These are phyloP conservation scores for Hymenoscyphus salicellus DNA, from an alignment of 2,329 filamentous ascomycete genomes.

Conservation along the genomic window DNA sequence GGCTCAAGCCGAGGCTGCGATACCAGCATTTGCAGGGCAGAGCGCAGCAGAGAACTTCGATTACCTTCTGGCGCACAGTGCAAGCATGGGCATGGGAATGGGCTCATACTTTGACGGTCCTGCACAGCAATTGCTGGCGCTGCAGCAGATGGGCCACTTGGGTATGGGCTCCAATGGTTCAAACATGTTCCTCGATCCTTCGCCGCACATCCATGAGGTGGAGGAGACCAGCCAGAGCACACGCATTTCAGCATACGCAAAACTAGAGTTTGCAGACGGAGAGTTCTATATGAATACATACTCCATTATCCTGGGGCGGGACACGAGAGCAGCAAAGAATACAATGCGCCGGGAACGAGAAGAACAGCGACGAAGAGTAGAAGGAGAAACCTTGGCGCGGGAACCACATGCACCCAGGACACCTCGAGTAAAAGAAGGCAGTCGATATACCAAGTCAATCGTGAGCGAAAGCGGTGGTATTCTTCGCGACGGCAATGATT, in stretches of 20 bases:
- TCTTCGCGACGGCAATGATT: constrained; percentile 61
- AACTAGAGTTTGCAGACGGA: constrained; percentile 70
- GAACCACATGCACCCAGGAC: constrained; percentile 47
- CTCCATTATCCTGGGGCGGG: constrained; percentile 68
- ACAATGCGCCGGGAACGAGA: constrained; percentile 45
- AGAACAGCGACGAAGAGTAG: constrained; percentile 45
- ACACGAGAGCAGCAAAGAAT: constrained; percentile 59
- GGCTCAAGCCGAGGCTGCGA: not conserved
- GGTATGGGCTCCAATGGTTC: not conserved
- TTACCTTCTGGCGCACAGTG: not conserved
- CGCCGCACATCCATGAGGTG: constrained; percentile 17
- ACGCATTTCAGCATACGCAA: constrained; percentile 48
- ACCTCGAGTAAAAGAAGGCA: constrained; percentile 42
- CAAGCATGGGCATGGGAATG: not conserved
- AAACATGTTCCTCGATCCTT: constrained; percentile 17
- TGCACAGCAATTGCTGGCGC: not conserved
- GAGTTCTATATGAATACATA: constrained; percentile 77
- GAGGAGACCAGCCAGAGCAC: constrained; percentile 6
- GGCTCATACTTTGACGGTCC: not conserved
- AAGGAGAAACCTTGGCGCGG: constrained; percentile 43
- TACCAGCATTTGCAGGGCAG: not conserved
- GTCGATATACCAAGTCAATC: constrained; percentile 54
- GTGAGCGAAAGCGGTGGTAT: constrained; percentile 69
- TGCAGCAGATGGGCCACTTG: constrained; percentile 2
- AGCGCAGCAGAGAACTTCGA: not conserved